Base-by-base conservation (phyloP, 176 grass and related monocot genomes). In the Bolboschoenus planiculmis region DNA sequence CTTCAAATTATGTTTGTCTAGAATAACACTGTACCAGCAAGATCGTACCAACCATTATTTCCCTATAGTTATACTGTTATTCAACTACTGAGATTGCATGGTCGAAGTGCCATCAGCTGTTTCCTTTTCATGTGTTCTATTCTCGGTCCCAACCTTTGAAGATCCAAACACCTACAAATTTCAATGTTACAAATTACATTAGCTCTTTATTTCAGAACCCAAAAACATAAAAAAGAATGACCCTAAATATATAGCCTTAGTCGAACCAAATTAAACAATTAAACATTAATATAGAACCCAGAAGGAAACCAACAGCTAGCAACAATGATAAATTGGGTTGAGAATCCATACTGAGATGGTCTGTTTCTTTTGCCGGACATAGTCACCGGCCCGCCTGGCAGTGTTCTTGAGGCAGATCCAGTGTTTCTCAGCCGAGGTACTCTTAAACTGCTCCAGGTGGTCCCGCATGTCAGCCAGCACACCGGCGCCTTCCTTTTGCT, bases 401-500 rank as follows among this genome's bases (percentile, higher is more conserved):
- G 79, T 88, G 85, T 83, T 86, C 87, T 88, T 94, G 83, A 94
- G 6, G 85, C 89, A 94, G 71, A 65, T 81, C 89, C 92, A 91
- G 79, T 94, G 92, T 58, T 57, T 84, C 53, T 89, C 75, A 56
- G 87, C 80, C 33, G 80, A 10, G 39, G 37, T 91, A 26, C 23
- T 82, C 82, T 81, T 82, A 72, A 94, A 87, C 85, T 91, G 87
- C 18, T 82, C 86, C 74, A 84, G 47, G 87, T 89, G 88, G 79
- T 89, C 87, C 85, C 66, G 79, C 73, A 86, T 82, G 82, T 21
- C 68, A 35, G 88, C 83, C 58, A 94, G 18, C 71, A 87, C 42
- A 36, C 78, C 82, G 0, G 84, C 72, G 21, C 77, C 82, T 26
- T 67, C 85, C 40, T 78, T 85, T 73, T 33, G 85, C 40, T 72